Evolutionary conservation across 164 flowering plant species (phyloP), one percentile per base, ranked within the genome.

Genomic region (Stephania cephalantha): DNA sequence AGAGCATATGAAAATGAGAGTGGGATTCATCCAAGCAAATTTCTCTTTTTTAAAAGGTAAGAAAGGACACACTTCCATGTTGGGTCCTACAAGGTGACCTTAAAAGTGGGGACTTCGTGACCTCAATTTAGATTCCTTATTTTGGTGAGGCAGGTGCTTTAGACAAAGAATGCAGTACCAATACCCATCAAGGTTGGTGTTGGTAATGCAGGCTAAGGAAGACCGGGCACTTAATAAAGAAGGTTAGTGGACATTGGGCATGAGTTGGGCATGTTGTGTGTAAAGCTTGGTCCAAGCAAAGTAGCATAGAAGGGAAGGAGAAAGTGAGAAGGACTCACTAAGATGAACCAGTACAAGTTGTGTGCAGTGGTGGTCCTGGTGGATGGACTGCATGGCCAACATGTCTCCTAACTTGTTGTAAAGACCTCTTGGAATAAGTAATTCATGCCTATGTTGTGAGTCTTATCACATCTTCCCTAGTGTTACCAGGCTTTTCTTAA

Each of bases 301-400:
- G 55, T 50, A 50, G 55, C 55, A 50, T 50, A 50, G 55, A 50
- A 50, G 55, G 55, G 15, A 35, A 50, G 64, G 18, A n/a, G 64
- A 58, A 58, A 58, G 64, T 58, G 18, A n/a, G 20, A 2, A 35
- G 42, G 42, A 4, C 42, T 35, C 42, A 58, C 7, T 18, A 12
- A 58, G 64, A 58, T 58, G 20, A 15, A 58, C n/a, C 64, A 58
- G 64, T 58, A 58, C 64, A 58, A 58, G 64, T 58, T 58, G 64
- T 58, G 64, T 58, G 5, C 1, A 55, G 63, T 55, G 63, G 17
- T 53, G 58, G 58, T 9, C 5, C 61, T 48, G 53, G 12, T 50
- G 55, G 12, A 50, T 15, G 20, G 64, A 58, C 64, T 58, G 4
- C 7, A 2, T 5, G 64, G 64, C 6, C n/a, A 12, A 58, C 6